Conservation (phyloP, 1,284 basidiomycete genomes). For the Ganoderma leucocontextum region DNA sequence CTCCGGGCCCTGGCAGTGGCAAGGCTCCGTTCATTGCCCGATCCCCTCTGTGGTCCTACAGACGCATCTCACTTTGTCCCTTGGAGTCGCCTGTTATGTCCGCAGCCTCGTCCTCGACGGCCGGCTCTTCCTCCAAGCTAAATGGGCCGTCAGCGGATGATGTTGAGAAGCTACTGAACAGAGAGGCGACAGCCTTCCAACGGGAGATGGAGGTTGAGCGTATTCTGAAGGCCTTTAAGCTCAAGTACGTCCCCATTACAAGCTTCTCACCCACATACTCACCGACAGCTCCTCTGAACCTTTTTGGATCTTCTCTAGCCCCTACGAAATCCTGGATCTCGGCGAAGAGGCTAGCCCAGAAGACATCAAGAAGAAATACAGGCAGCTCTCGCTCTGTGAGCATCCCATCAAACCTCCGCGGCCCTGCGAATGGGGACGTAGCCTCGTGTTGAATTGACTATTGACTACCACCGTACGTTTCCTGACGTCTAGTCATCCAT, state of each 20-base stretch:
- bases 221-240: constrained; percentile 84
- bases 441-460: constrained; percentile 23
- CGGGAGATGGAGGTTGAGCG: constrained; percentile 87
- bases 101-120: constrained; percentile 32
- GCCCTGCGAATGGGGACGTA: constrained; percentile 13
- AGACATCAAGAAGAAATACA: constrained; percentile 82
- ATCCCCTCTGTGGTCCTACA: constrained; percentile 16
- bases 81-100: constrained; percentile 24
- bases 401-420: constrained; percentile 30
- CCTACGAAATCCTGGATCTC: constrained; percentile 82
- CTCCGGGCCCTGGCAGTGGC: neutral
- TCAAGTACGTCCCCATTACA: constrained; percentile 65
- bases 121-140: constrained; percentile 23
- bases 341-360: constrained; percentile 69
- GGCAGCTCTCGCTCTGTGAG: constrained; percentile 83
- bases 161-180: constrained; percentile 77
- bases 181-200: constrained; percentile 85
- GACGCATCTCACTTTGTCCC: neutral
- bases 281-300: neutral
- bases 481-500: constrained; percentile 75
- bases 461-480: constrained; percentile 49
- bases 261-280: constrained; percentile 1
- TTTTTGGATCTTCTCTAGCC: constrained; percentile 49
- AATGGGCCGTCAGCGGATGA: constrained; percentile 50
- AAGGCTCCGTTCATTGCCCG: constrained; percentile 13